These are phyloP conservation scores for Trichoderma citrinoviride DNA, from an alignment of 2,329 filamentous ascomycete species.

Conservation along the genomic window DNA sequence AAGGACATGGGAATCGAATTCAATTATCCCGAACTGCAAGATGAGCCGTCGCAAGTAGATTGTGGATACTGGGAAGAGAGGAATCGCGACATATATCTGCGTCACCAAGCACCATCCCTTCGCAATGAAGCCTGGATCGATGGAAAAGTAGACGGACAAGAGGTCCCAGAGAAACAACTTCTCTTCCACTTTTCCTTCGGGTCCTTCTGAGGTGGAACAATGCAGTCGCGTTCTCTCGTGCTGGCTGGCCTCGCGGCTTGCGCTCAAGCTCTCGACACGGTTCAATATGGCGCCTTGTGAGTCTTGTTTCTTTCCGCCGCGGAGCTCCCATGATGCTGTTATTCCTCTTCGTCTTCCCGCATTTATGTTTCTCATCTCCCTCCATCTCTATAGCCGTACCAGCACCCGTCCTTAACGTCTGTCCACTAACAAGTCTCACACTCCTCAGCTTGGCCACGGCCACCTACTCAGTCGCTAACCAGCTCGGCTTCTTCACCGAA, in stretches of 20 bases:
- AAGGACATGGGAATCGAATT: background rate
- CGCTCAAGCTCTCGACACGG: background rate
- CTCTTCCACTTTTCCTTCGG: background rate
- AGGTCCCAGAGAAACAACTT: background rate
- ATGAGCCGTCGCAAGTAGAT: background rate
- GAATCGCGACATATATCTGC: background rate
- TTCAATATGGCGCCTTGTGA: conserved; percentile 17
- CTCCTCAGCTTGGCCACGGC: background rate
- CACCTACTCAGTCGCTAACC: conserved; percentile 11
- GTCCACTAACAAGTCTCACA: background rate
- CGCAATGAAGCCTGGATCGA: background rate
- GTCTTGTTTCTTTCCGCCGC: background rate
- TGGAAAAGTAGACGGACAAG: background rate
- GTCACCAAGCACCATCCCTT: background rate
- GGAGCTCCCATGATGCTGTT: no score
- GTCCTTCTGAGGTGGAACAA: background rate
- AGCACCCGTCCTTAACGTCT: no score
- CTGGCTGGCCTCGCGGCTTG: background rate
- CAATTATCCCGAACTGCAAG: background rate
- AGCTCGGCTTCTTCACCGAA: conserved; percentile 7
- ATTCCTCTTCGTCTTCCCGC: no score
- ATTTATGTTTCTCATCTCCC: no score
- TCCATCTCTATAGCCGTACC: no score
- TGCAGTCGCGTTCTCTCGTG: background rate
- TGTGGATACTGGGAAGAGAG: background rate